Conservation (phyloP, 768 basidiomycete species). For the Serendipita sp. region DNA sequence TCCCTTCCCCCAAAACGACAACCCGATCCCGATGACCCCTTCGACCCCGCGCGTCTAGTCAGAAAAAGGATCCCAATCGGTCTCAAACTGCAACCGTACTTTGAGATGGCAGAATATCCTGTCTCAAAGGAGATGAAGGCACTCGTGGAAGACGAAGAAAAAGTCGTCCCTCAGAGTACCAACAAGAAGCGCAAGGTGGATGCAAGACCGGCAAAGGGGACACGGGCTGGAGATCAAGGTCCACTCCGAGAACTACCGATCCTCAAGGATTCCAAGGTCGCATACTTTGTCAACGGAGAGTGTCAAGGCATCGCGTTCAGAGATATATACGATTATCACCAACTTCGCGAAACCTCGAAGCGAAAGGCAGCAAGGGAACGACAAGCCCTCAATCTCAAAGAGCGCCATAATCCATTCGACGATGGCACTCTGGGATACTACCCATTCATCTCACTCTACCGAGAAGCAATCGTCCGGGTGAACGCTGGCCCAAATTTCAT, state of each 20-base stretch:
- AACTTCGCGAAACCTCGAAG: conserved; percentile 48
- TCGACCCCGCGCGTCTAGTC: conserved; percentile 69
- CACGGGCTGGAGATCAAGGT: conserved; percentile 12
- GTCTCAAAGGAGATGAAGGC: conserved; percentile 83
- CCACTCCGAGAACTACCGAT: conserved; percentile 50
- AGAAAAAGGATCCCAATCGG: conserved; percentile 88
- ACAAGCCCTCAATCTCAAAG: conserved; percentile 46
- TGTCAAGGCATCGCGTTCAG: conserved; percentile 70
- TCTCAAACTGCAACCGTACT: conserved; percentile 93
- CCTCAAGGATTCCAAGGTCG: conserved; percentile 54
- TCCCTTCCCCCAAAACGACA: conserved; percentile 57
- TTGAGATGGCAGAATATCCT: conserved; percentile 82
- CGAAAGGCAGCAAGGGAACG: conserved; percentile 52
- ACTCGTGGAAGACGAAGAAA: conserved; percentile 49
- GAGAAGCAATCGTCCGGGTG: conserved; percentile 65
- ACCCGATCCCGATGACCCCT: conserved; percentile 43
- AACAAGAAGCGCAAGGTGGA: conserved; percentile 5
- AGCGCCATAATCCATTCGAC: conserved; percentile 72
- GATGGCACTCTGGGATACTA: conserved; percentile 94
- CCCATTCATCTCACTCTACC: conserved; percentile 86
- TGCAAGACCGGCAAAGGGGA: conserved; percentile 12
- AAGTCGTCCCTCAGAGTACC: conserved; percentile 8
- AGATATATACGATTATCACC: conserved; percentile 81
- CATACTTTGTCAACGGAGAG: conserved; percentile 87
- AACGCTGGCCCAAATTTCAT: conserved; percentile 85